A percentile compares a stretch with the other conserved stretches of the same genome.
phyloP scores from a whole-genome alignment of 73 alveolate species.

The Loxodes magnus region DNA sequence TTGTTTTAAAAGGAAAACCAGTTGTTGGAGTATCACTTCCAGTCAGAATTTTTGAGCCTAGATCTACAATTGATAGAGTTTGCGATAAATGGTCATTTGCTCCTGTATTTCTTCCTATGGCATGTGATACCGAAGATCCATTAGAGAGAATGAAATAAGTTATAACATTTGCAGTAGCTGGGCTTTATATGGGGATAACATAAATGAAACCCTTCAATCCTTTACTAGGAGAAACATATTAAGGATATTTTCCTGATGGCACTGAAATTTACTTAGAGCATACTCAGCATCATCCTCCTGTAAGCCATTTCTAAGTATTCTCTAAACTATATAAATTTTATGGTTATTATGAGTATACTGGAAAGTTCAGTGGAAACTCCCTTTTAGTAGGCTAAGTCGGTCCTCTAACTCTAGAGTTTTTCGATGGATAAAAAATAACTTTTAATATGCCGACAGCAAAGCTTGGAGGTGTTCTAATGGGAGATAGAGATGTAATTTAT shows the following conservation, averaged over 20 bases:
- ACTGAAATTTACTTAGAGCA: conserved; percentile 88
- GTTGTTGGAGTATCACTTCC: conserved; percentile 61
- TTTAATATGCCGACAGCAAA: conserved; percentile 9
- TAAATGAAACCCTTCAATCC: conserved; percentile 92
- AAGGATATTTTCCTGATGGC: conserved; percentile 89
- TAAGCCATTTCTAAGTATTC: conserved; percentile 10
- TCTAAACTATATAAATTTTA: not conserved
- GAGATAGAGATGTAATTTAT: conserved; percentile 20
- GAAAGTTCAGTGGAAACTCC: conserved; percentile 28
- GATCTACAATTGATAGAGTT: conserved; percentile 60
- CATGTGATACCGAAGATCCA: conserved; percentile 32
- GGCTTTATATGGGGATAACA: conserved; percentile 32
- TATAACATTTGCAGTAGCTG: conserved; percentile 30
- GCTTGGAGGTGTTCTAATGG: conserved; percentile 25
- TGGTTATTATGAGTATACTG: conserved; percentile 31
- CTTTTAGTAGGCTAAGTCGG: no score
- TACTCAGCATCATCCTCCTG: conserved; percentile 95
- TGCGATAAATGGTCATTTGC: conserved; percentile 65
- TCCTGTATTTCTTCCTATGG: conserved; percentile 37
- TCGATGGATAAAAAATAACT: conserved; percentile 25
- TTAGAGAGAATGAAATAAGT: conserved; percentile 43
- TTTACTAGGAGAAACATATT: conserved; percentile 91
- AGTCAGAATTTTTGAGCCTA: conserved; percentile 72
- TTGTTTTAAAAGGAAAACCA: conserved; percentile 38
- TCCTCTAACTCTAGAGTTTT: no score